Base-by-base conservation (phyloP, 2,329 filamentous ascomycete species). In the Pseudogymnoascus sp. region DNA sequence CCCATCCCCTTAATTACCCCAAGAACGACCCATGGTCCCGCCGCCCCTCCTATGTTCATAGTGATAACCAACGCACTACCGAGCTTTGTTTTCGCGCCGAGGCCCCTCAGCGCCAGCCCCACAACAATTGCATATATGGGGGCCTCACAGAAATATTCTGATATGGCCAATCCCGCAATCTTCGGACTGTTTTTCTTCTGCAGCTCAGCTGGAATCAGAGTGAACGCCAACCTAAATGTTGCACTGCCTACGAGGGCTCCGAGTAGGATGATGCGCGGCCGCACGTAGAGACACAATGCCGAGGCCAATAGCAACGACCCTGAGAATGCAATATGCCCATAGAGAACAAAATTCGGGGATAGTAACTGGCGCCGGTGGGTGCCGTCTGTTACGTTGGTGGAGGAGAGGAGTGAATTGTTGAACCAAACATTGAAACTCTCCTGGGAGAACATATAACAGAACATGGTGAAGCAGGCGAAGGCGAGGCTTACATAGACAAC, bases 51-150 rank as follows among this genome's bases (percentile, higher is more conserved):
- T 28, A 63, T 56, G 1, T 63, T 64, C 0, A 67, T 42, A 16
- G 59, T 60, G 18, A 21, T 18, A 34, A 60, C 12, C 25, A 60
- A 36, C 25, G 88, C 88, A 0, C 87, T 86, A 0, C 89, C 90
- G 59, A 88, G 83, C 76, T 95, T 95, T 7, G 88, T 91, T 68
- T 91, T 83, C 21, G 84, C 82, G 1, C 90, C 90, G 56, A 95
- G 84, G 1, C 90, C 90, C 4, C 89, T 84, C 66, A 95, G 87
- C 4, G 88, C 89, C 9, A 93, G 80, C 4, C 88, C 85, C 67
- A 92, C 90, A 65, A 93, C 87, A 3, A 91, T 87, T 0, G 91
- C 90, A 81, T 90, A 96, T 68, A 89, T 85, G 63, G 90, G 89
- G 0, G 86, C 88, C 72, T 91, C 89, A 69, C 88, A 89, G 74